These are phyloP conservation scores for Bonnemaisonia californica DNA, from an alignment of 31 red algal species.

Conservation along the genomic window DNA sequence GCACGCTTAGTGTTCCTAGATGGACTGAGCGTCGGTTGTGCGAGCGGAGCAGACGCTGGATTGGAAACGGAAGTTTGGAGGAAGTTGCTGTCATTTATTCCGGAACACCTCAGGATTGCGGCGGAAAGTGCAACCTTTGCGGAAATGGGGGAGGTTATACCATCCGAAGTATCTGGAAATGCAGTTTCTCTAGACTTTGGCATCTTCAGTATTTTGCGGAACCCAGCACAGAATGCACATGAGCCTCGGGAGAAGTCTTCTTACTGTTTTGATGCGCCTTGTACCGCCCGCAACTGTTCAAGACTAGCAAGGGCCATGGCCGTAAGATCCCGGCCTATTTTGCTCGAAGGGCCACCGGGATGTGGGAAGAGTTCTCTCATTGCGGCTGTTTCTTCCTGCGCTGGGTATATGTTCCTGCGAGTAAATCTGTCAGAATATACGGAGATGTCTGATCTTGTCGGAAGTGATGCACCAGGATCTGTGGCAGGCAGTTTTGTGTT, in stretches of 20 bases:
- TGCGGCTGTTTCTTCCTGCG: constrained; percentile 49
- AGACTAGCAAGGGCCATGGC: constrained; percentile 70
- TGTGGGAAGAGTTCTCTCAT: constrained; percentile 94
- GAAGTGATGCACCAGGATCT: constrained; percentile 69
- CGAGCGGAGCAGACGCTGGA: neutral
- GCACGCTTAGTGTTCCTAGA: constrained; percentile 78
- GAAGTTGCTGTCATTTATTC: constrained; percentile 28
- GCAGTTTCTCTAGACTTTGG: constrained; percentile 8
- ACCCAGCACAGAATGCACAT: neutral
- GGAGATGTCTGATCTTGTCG: constrained; percentile 96
- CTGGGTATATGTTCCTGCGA: constrained; percentile 59
- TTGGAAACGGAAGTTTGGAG: constrained; percentile 45
- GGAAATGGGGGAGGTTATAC: neutral
- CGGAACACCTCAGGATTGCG: constrained; percentile 1
- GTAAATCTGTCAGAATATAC: constrained; percentile 96
- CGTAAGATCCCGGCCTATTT: constrained; percentile 61
- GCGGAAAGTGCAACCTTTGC: constrained; percentile 24
- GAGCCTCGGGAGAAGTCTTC: neutral
- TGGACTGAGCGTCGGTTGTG: constrained; percentile 62
- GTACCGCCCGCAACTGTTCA: constrained; percentile 58
- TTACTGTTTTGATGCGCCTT: constrained; percentile 65
- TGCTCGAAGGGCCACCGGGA: constrained; percentile 95
- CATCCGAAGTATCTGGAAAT: neutral
- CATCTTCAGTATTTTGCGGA: constrained; percentile 35
- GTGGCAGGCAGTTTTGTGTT: constrained; percentile 75